Conservation (phyloP, 441 rosid genomes). For the Dalechampia spathulata region DNA sequence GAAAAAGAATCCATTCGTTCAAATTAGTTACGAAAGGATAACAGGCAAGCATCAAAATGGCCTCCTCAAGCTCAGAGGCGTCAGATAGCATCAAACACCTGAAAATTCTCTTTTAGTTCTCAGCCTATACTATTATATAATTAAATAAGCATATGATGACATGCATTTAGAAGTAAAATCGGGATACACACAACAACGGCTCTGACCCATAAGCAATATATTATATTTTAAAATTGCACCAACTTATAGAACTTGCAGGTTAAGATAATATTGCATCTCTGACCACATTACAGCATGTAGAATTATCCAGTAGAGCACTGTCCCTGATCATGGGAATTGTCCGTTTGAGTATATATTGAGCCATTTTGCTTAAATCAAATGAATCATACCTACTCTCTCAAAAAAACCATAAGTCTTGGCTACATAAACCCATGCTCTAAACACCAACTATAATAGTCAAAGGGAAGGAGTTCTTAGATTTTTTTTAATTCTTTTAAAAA, state of each 20-base stretch:
- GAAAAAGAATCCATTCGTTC: not conserved
- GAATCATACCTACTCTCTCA: too few species aligned
- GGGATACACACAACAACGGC: not conserved
- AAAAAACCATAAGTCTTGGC: too few species aligned
- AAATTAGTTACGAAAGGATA: slow-evolving; percentile 8
- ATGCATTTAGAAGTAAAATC: not conserved
- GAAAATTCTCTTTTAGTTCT: slow-evolving; percentile 4
- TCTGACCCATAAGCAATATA: not conserved
- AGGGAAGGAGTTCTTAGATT: too few species aligned
- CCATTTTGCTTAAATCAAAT: not conserved
- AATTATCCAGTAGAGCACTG: not conserved
- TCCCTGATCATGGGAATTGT: not conserved
- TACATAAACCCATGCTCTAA: too few species aligned
- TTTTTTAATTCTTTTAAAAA: too few species aligned
- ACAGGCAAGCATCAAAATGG: slow-evolving; percentile 9
- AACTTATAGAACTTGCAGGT: not conserved
- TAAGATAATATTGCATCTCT: not conserved
- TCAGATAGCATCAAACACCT: not conserved
- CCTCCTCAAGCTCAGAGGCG: slow-evolving; percentile 19
- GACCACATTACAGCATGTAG: not conserved
- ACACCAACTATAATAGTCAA: too few species aligned
- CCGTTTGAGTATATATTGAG: not conserved
- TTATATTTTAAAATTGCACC: not conserved
- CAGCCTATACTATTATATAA: slow-evolving; percentile 3
- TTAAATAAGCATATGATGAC: not conserved